Percentiles rank a stretch among this genome's conserved stretches.
Conservation (phyloP, 208 protist genomes). For the Leishmania tarentolae region DNA sequence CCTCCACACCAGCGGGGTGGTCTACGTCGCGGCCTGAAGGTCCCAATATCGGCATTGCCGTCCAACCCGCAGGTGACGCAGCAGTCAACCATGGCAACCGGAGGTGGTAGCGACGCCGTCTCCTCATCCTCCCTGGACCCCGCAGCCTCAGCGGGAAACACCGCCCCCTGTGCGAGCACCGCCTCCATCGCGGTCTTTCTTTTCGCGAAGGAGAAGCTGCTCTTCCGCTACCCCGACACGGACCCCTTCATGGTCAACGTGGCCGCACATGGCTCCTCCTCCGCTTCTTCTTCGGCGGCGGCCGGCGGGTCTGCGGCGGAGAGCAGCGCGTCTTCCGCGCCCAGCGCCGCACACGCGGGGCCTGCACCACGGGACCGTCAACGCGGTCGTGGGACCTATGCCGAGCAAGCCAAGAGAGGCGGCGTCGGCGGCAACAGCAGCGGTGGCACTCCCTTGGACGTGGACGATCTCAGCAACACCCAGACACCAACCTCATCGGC, state of each 20-base stretch:
- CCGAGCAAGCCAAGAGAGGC: neutral
- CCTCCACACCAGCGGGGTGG: neutral
- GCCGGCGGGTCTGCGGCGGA: constrained; percentile 5
- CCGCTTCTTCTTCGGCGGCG: neutral
- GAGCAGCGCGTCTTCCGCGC: neutral
- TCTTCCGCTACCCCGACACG: constrained; percentile 77
- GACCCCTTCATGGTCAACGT: constrained; percentile 75
- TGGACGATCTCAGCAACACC: constrained; percentile 1
- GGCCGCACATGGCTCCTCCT: constrained; percentile 8
- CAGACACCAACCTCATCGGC: neutral
- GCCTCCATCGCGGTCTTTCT: constrained; percentile 66
- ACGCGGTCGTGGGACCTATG: neutral
- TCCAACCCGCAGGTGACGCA: neutral
- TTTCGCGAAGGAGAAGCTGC: constrained; percentile 76
- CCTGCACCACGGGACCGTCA: constrained; percentile 19
- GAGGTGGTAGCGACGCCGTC: neutral
- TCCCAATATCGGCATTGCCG: neutral
- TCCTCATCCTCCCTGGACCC: neutral
- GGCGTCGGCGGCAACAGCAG: constrained; percentile 4
- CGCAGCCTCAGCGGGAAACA: neutral
- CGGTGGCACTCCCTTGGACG: constrained; percentile 6
- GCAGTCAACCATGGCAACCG: neutral
- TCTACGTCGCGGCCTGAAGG: neutral
- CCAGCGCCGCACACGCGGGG: neutral
- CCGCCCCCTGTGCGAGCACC: neutral